These are phyloP conservation scores for Sordariomycetes sp. DNA, from an alignment of 2,329 filamentous ascomycete species.

Conservation along the genomic window DNA sequence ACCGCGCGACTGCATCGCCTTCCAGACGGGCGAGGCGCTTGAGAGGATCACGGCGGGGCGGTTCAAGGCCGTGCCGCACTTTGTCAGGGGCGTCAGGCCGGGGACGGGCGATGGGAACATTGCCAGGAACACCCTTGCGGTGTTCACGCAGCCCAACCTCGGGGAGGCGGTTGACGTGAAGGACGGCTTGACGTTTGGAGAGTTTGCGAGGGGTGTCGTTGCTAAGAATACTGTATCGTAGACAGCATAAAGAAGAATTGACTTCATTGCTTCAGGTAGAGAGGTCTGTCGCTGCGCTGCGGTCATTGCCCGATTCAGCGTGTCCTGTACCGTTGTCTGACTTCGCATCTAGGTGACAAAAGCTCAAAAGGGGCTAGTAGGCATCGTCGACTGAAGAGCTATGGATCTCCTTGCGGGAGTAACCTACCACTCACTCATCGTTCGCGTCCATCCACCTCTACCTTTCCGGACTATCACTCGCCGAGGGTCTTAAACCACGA, in stretches of 20 bases:
- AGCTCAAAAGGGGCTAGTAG: too few species aligned
- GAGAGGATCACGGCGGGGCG: conserved; percentile 84
- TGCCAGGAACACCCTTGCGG: conserved; percentile 81
- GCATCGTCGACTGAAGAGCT: too few species aligned
- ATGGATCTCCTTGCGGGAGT: too few species aligned
- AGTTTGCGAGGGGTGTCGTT: conserved; percentile 59
- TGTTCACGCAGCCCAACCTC: conserved; percentile 95
- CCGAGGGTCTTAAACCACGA: too few species aligned
- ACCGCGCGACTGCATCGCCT: conserved; percentile 82
- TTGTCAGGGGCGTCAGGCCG: conserved; percentile 67
- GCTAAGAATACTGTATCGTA: conserved; percentile 47
- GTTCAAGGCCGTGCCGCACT: conserved; percentile 94
- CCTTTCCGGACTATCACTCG: too few species aligned
- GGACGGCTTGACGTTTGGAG: conserved; percentile 61
- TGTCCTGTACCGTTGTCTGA: too few species aligned
- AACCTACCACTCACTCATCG: too few species aligned
- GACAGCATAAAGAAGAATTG: background rate
- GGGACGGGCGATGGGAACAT: conserved; percentile 43
- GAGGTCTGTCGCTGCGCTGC: background rate
- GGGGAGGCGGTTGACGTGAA: conserved; percentile 66
- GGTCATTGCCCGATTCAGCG: too few species aligned
- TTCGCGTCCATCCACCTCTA: too few species aligned
- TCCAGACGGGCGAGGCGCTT: conserved; percentile 89
- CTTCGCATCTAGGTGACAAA: too few species aligned
- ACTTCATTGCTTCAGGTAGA: background rate